Evolutionary conservation across 345 rosid genomes (phyloP).

Genomic region (Sonneratia caseolaris): DNA sequence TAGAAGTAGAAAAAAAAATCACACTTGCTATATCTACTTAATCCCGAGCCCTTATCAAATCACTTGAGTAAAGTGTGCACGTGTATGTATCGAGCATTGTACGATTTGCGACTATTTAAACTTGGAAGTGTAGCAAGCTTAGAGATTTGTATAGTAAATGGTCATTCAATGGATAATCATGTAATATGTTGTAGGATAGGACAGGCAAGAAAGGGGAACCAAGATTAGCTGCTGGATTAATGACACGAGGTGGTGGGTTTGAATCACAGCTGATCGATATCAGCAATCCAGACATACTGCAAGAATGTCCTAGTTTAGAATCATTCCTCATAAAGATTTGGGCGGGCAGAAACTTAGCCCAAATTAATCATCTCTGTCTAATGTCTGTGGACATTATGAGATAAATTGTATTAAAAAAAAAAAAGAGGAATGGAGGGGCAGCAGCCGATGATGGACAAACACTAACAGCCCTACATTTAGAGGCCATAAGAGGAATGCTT

Average conservation of each 20-base stretch:
- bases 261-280: background rate
- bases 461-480: background rate
- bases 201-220: background rate
- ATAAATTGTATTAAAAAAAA: background rate
- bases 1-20: too few species aligned
- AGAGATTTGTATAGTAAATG: background rate
- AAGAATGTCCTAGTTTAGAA: background rate
- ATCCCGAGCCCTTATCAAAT: too few species aligned
- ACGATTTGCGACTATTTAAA: too few species aligned
- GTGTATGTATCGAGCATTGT: too few species aligned
- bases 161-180: background rate
- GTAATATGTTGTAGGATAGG: background rate
- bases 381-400: background rate
- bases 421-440: background rate
- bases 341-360: background rate
- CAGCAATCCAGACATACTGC: background rate
- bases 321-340: slow-evolving; percentile 1
- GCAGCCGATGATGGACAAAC: background rate
- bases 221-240: background rate
- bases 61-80: too few species aligned
- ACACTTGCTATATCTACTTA: too few species aligned
- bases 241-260: background rate
- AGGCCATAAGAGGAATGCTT: background rate
- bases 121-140: background rate
- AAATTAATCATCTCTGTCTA: background rate